Evolutionary conservation across 2,329 filamentous ascomycete species (phyloP), one percentile per base, ranked within the genome.

Genomic region (Ophiosphaerella herpotricha): DNA sequence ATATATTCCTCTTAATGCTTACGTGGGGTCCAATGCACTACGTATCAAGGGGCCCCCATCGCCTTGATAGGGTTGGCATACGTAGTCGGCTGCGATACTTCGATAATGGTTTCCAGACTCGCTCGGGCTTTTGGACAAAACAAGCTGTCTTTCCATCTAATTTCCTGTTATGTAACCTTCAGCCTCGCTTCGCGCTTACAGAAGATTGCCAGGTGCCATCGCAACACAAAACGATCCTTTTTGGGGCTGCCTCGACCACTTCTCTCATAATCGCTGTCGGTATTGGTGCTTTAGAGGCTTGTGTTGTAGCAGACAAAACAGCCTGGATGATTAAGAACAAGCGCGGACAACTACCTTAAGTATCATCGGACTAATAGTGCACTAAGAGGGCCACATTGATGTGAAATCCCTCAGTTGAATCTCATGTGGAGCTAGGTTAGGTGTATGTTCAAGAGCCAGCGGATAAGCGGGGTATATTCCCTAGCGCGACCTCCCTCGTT

Each of bases 151-250:
- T 21, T 21, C 18, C 4, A 21, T 21, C 18, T 21, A 21, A 21
- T 21, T 21, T 4, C 18, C 4, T 21, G 4, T 21, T 21, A 4
- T 21, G 4, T 21, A 21, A 21, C 18, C 18, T 21, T 21, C 4
- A 21, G 18, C 4, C 18, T 48, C 16, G 16, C 32, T 41, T 26
- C 21, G 34, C 39, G 33, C 35, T 32, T 4, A 40, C 39, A 21
- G 50, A 47, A 12, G 46, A 51, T 36, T 58, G 50, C 58, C 53
- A 61, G 7, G 55, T 61, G 12, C 58, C 52, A 52, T 58, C 55
- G 46, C 55, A 61, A 61, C n/a, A 61, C n/a, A 58, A 26, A 34
- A 58, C 45, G 32, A 61, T 51, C n/a, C 46, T 48, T 39, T 60
- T 58, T 13, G 23, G 39, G 21, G 39, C 39, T 41, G 23, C 39